phyloP scores from a whole-genome alignment of 768 basidiomycete genomes.

The Pleurotus djamor region DNA sequence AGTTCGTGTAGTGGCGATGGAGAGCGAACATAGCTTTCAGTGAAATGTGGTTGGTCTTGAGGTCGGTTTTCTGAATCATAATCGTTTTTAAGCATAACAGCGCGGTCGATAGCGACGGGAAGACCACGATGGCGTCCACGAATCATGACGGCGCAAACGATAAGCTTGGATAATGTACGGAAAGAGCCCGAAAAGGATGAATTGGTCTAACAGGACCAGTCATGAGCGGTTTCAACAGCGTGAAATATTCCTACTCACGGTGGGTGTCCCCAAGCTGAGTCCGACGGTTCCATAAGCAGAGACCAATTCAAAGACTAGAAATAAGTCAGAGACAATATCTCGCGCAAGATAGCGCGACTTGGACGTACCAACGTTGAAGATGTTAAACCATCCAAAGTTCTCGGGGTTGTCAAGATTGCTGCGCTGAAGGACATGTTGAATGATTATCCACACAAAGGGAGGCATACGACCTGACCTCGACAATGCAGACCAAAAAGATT shows the following conservation, averaged over 20 bases:
- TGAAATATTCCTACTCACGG: slow-evolving; percentile 39
- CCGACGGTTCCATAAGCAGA: slow-evolving; percentile 91
- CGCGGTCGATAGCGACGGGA: slow-evolving; percentile 86
- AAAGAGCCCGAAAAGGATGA: slow-evolving; percentile 83
- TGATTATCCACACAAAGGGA: not conserved
- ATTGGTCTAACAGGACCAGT: slow-evolving; percentile 52
- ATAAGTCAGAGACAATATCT: too few relatives aligned
- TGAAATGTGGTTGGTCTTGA: not conserved
- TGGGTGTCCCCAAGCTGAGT: slow-evolving; percentile 84
- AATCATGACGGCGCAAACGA: slow-evolving; percentile 88
- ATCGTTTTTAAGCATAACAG: slow-evolving; percentile 77
- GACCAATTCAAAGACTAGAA: slow-evolving; percentile 78
- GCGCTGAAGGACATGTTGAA: slow-evolving; percentile 35
- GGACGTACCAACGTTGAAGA: slow-evolving; percentile 66
- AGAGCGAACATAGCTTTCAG: slow-evolving; percentile 34
- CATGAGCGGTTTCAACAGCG: not conserved
- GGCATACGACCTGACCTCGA: slow-evolving; percentile 60
- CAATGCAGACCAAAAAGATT: slow-evolving; percentile 87
- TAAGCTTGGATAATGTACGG: slow-evolving; percentile 79
- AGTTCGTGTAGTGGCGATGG: not conserved
- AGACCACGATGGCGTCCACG: slow-evolving; percentile 90
- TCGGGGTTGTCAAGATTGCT: slow-evolving; percentile 51
- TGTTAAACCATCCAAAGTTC: slow-evolving; percentile 73
- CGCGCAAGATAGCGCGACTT: not conserved
- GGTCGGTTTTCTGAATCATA: slow-evolving; percentile 27